phyloP scores from a whole-genome alignment of 1,284 basidiomycete genomes.

The Apiotrichum veenhuisii region DNA sequence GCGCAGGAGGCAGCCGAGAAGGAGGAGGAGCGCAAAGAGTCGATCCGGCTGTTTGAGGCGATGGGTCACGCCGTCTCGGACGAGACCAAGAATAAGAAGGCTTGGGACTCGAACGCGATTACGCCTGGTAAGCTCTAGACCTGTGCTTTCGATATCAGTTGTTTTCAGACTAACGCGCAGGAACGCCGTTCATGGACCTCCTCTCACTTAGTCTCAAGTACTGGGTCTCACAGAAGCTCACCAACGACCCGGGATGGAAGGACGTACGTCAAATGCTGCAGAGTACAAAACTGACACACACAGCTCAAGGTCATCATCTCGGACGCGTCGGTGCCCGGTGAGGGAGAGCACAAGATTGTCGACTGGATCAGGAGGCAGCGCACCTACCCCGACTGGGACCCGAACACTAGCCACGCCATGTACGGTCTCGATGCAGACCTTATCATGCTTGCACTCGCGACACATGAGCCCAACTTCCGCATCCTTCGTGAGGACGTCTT shows the following conservation, averaged over 20 bases:
- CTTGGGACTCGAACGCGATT: conserved; percentile 98
- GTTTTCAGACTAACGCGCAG: neutral
- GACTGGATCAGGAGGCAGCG: conserved; percentile 93
- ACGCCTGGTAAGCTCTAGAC: conserved; percentile 61
- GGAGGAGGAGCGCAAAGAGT: conserved; percentile 75
- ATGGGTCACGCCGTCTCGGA: conserved; percentile 88
- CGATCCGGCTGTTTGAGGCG: conserved; percentile 83
- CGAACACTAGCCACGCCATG: conserved; percentile 94
- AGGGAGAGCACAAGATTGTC: conserved; percentile 99
- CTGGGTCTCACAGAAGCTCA: conserved; percentile 95
- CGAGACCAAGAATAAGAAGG: conserved; percentile 74
- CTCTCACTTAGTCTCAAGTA: conserved; percentile 85
- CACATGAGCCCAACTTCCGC: conserved; percentile 96
- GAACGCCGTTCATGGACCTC: conserved; percentile 95
- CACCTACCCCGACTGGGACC: conserved; percentile 78
- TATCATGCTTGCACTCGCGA: conserved; percentile 97
- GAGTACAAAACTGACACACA: neutral
- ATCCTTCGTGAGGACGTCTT: conserved; percentile 98
- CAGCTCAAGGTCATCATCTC: conserved; percentile 94
- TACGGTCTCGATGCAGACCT: conserved; percentile 98
- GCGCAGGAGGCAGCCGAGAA: conserved; percentile 94
- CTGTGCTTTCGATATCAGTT: neutral
- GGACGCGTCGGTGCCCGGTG: conserved; percentile 93
- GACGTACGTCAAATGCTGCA: conserved; percentile 55
- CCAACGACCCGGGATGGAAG: conserved; percentile 93